phyloP scores from a whole-genome alignment of 305 asterid species.

The Fraxinus latifolia region DNA sequence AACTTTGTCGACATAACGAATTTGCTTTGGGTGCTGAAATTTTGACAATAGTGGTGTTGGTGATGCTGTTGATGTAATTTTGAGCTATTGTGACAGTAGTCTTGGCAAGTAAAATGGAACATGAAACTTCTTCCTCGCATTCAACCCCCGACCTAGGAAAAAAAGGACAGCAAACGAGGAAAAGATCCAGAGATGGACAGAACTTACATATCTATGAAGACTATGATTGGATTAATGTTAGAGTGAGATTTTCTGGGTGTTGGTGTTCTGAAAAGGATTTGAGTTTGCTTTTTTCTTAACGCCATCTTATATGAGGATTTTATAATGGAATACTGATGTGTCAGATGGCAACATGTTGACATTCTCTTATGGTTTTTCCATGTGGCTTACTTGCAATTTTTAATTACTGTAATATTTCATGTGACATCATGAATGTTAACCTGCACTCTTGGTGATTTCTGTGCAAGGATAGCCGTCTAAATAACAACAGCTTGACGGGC shows the following conservation, averaged over 20 bases:
- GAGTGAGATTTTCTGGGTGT: background rate
- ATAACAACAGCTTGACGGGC: conserved; percentile 53
- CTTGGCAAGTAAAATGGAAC: background rate
- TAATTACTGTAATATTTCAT: background rate
- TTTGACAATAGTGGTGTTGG: background rate
- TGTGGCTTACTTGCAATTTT: background rate
- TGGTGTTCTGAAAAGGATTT: background rate
- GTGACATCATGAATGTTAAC: conserved; percentile 1
- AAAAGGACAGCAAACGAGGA: background rate
- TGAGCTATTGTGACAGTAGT: background rate
- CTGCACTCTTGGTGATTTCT: conserved; percentile 14
- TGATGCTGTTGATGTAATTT: background rate
- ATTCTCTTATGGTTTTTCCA: background rate
- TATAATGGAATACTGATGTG: background rate
- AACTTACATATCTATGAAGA: background rate
- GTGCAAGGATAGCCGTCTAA: conserved; percentile 53
- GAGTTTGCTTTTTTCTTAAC: background rate
- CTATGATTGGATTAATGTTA: background rate
- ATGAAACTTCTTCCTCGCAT: background rate
- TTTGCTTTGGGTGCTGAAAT: background rate
- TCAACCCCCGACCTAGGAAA: background rate
- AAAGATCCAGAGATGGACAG: background rate
- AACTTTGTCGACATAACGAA: background rate
- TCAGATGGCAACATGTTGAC: background rate
- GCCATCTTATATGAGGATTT: background rate